Conservation (phyloP, 2,329 filamentous ascomycete species). For the Xylaria sp. region DNA sequence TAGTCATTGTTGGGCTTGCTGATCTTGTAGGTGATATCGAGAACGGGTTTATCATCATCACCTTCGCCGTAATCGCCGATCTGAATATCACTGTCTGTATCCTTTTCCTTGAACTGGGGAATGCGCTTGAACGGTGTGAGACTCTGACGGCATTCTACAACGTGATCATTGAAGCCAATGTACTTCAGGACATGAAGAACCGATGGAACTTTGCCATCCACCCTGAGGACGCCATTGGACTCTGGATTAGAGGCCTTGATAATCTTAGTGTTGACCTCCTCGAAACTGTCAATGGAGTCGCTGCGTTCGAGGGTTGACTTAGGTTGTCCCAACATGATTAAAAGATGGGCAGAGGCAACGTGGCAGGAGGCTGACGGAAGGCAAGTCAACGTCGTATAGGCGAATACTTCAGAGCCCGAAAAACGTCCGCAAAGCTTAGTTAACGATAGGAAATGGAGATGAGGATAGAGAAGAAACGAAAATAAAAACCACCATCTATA, state of each 20-base stretch:
- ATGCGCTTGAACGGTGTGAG: slow-evolving; percentile 14
- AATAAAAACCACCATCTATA: background rate
- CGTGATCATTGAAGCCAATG: slow-evolving; percentile 40
- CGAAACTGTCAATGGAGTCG: slow-evolving; percentile 42
- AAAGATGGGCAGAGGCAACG: background rate
- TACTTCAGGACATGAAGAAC: slow-evolving; percentile 52
- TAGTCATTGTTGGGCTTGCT: slow-evolving; percentile 27
- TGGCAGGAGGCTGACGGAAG: background rate
- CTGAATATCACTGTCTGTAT: background rate
- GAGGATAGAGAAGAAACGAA: background rate
- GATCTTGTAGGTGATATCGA: slow-evolving; percentile 47
- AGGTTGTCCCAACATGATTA: slow-evolving; percentile 8
- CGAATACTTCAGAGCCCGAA: background rate
- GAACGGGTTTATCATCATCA: slow-evolving; percentile 42
- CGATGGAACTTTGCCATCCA: slow-evolving; percentile 44
- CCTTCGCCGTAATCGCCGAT: slow-evolving; percentile 31
- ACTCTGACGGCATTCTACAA: slow-evolving; percentile 43
- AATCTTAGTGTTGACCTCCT: slow-evolving; percentile 38
- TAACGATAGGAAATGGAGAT: background rate
- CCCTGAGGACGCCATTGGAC: slow-evolving; percentile 21
- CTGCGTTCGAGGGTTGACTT: slow-evolving; percentile 13
- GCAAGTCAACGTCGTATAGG: background rate
- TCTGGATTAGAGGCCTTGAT: slow-evolving; percentile 23
- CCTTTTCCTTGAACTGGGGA: slow-evolving; percentile 11
- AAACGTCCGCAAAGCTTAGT: background rate